phyloP scores from a whole-genome alignment of 345 rosid species.

The Hypericum androsaemum region DNA sequence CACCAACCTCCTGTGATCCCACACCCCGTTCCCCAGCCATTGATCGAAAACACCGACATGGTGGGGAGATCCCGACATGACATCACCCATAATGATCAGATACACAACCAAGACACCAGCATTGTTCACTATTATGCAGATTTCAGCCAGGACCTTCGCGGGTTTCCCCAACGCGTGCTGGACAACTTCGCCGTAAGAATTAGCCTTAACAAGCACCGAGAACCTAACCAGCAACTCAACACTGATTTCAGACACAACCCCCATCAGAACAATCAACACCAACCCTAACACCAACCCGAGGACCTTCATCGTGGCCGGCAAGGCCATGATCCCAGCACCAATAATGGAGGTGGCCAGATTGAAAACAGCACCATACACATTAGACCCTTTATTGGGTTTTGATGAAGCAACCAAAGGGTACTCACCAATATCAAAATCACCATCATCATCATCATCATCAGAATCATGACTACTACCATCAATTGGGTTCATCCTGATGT shows the following conservation, averaged over 20 bases:
- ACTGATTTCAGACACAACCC: constrained; percentile 68
- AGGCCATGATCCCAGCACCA: constrained; percentile 99
- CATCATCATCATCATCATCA: constrained; percentile 24
- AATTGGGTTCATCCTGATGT: constrained; percentile 26
- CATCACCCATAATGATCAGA: constrained; percentile 87
- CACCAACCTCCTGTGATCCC: constrained; percentile 88
- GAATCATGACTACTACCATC: constrained; percentile 21
- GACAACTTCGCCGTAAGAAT: constrained; percentile 82
- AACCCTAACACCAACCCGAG: constrained; percentile 67
- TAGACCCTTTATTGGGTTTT: constrained; percentile 39
- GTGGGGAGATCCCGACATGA: constrained; percentile 74
- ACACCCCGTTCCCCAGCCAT: constrained; percentile 79
- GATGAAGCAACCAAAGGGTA: constrained; percentile 20
- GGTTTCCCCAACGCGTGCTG: constrained; percentile 71
- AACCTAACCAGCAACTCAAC: constrained; percentile 72
- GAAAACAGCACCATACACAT: constrained; percentile 72
- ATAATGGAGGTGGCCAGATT: constrained; percentile 80
- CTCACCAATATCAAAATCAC: constrained; percentile 31
- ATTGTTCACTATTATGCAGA: constrained; percentile 85
- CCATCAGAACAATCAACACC: constrained; percentile 65
- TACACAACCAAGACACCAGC: constrained; percentile 90
- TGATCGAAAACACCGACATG: constrained; percentile 93
- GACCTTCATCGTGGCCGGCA: constrained; percentile 94
- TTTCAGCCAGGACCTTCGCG: constrained; percentile 70
- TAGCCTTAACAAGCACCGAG: constrained; percentile 58